These are phyloP conservation scores for Aspergillus steynii DNA, from an alignment of 495 filamentous ascomycete genomes.

Conservation along the genomic window DNA sequence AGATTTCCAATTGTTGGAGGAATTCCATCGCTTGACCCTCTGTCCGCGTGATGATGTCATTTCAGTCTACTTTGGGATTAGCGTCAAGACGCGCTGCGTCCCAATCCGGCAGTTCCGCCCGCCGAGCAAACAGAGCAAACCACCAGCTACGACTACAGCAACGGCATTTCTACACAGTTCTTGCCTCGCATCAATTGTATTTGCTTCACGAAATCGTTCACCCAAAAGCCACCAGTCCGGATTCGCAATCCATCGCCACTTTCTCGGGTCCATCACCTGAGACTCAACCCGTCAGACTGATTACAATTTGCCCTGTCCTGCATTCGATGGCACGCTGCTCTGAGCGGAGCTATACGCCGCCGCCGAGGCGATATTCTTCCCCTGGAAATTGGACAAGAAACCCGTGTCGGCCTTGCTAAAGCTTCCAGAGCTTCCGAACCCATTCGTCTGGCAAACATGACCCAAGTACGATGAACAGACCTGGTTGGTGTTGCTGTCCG, in stretches of 20 bases:
- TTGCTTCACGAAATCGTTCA: too few relatives aligned
- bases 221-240: too few relatives aligned
- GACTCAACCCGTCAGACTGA: neutral
- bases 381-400: constrained; percentile 50
- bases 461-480: constrained; percentile 44
- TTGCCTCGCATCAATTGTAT: neutral
- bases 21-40: too few relatives aligned
- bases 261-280: neutral
- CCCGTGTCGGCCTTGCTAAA: constrained; percentile 38
- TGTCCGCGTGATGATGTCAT: neutral
- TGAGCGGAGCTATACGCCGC: constrained; percentile 30
- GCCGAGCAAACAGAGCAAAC: neutral
- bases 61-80: neutral
- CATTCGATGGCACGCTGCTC: constrained; percentile 7
- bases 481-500: constrained; percentile 33
- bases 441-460: constrained; percentile 46
- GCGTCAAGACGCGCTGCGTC: neutral
- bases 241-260: neutral
- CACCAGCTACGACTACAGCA: neutral
- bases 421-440: constrained; percentile 43
- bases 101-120: too few relatives aligned
- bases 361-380: constrained; percentile 49
- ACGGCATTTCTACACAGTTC: neutral
- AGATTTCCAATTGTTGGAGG: too few relatives aligned
- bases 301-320: constrained; percentile 36